A percentile compares a stretch with the other conserved stretches of the same genome.
These are phyloP conservation scores for Fremontodendron californicum DNA, from an alignment of 345 rosid genomes.

Conservation along the genomic window DNA sequence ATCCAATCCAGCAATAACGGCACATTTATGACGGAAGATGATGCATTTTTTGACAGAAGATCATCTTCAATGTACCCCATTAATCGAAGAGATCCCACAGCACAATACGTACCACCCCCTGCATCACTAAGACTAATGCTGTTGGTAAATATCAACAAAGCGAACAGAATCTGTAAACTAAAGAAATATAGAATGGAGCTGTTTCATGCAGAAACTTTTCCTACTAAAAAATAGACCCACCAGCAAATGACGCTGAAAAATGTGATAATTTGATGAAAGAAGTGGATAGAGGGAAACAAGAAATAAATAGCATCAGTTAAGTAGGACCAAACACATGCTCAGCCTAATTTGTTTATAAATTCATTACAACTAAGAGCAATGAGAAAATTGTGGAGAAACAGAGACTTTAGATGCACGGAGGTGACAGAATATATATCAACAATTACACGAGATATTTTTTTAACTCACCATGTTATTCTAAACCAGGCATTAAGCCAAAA, in stretches of 20 bases:
- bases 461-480: conserved; percentile 95
- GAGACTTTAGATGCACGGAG: not conserved
- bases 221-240: not conserved
- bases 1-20: conserved; percentile 64
- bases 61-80: conserved; percentile 80
- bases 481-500: conserved; percentile 86
- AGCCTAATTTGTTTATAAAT: not conserved
- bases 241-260: not conserved
- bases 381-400: not conserved
- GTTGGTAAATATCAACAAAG: conserved; percentile 30
- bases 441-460: conserved; percentile 8
- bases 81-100: conserved; percentile 75
- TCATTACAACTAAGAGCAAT: not conserved
- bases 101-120: conserved; percentile 97
- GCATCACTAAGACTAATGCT: conserved; percentile 48
- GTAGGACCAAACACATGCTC: not conserved
- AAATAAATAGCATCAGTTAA: not conserved
- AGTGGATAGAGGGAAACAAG: not conserved
- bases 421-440: not conserved
- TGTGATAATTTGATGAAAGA: not conserved
- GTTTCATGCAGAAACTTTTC: not conserved
- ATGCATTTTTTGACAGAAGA: conserved; percentile 37
- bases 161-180: not conserved
- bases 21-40: conserved; percentile 45
- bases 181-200: not conserved